Conservation (phyloP, 1,284 basidiomycete genomes). For the Schizophyllum amplum region DNA sequence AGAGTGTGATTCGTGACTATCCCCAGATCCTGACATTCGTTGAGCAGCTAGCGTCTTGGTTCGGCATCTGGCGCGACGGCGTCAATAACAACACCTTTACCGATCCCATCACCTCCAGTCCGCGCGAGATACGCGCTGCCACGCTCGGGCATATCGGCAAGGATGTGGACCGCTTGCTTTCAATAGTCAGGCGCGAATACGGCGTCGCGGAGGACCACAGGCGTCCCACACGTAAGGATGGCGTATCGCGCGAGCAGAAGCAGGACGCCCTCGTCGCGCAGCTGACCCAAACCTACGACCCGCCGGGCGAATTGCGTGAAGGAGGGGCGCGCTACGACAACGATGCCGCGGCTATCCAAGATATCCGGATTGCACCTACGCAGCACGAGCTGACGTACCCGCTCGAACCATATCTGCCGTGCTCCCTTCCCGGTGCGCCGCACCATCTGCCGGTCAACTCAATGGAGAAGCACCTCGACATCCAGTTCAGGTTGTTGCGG, state of each 20-base stretch:
- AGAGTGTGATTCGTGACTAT: conserved; percentile 40
- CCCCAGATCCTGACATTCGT: conserved; percentile 36
- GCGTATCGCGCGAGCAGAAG: conserved; percentile 1
- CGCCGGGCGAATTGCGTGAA: not conserved
- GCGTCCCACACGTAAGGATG: conserved; percentile 1
- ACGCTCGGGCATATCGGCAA: conserved; percentile 29
- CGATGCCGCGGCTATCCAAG: conserved; percentile 44
- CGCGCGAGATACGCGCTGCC: conserved; percentile 29
- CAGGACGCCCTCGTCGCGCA: conserved; percentile 29
- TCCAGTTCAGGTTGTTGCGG: conserved; percentile 62
- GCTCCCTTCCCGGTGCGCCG: conserved; percentile 46
- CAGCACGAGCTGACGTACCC: conserved; percentile 45
- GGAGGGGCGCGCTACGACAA: conserved; percentile 60
- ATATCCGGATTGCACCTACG: conserved; percentile 58
- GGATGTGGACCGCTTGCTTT: conserved; percentile 31
- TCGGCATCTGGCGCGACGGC: conserved; percentile 36
- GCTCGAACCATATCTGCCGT: conserved; percentile 45
- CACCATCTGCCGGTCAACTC: conserved; percentile 47
- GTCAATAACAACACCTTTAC: conserved; percentile 24
- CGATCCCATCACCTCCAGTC: conserved; percentile 28
- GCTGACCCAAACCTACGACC: conserved; percentile 36
- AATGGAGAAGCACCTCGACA: conserved; percentile 57
- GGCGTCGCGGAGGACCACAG: conserved; percentile 18
- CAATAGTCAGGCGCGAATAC: conserved; percentile 38
- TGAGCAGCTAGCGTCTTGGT: conserved; percentile 34